Evolutionary conservation across 1,284 basidiomycete species (phyloP).

Genomic region (Cryptococcus jaspeensis): DNA sequence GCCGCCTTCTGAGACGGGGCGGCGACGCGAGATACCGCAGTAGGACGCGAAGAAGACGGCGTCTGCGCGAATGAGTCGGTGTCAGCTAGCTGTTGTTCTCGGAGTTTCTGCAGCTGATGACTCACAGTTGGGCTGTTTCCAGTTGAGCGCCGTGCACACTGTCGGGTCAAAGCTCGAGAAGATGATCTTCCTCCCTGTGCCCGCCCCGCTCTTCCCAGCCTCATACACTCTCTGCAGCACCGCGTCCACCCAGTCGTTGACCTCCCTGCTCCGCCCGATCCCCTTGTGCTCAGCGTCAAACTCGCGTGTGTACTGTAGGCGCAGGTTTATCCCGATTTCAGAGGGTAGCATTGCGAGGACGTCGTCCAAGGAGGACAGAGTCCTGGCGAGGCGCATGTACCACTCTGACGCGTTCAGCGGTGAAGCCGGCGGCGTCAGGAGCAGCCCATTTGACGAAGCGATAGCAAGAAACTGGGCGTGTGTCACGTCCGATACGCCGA

Average conservation of each 20-base stretch:
- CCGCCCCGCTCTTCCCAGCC: conserved; percentile 54
- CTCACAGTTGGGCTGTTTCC: conserved; percentile 97
- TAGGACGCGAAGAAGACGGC: conserved; percentile 92
- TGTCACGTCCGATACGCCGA: conserved; percentile 80
- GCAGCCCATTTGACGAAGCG: conserved; percentile 59
- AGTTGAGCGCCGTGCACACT: conserved; percentile 75
- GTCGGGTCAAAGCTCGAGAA: conserved; percentile 87
- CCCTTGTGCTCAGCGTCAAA: conserved; percentile 57
- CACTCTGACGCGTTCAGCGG: conserved; percentile 54
- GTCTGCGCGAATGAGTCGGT: conserved; percentile 57
- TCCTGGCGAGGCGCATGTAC: conserved; percentile 57
- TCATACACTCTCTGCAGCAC: conserved; percentile 75
- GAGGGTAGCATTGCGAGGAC: conserved; percentile 74
- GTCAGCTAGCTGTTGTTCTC: neutral
- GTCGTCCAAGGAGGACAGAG: conserved; percentile 69
- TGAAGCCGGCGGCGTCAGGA: conserved; percentile 35
- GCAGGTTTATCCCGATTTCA: conserved; percentile 72
- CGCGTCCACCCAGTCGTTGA: conserved; percentile 78
- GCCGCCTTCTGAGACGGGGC: conserved; percentile 1
- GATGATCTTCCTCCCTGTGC: conserved; percentile 65
- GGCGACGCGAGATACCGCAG: conserved; percentile 64
- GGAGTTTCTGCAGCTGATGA: conserved; percentile 42
- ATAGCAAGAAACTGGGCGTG: conserved; percentile 73
- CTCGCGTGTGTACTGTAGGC: conserved; percentile 63
- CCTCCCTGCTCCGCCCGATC: conserved; percentile 59